Conservation (phyloP, 2,329 filamentous ascomycete genomes). For the Alternaria metachromatica region DNA sequence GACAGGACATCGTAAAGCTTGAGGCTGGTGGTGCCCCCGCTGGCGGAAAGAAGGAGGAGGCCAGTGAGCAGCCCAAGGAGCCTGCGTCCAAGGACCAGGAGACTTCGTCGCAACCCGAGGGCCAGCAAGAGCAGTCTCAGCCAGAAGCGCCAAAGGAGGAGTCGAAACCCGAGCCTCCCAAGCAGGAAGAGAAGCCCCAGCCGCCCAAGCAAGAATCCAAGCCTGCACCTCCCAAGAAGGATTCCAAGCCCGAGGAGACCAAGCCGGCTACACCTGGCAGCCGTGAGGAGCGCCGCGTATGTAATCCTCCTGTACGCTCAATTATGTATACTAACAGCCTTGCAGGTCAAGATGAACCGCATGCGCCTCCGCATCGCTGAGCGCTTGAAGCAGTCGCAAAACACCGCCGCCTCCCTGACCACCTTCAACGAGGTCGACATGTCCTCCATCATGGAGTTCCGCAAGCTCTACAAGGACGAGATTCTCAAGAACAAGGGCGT, state of each 20-base stretch:
- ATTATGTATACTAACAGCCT: slow-evolving; percentile 17
- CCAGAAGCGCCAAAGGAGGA: slow-evolving; percentile 48
- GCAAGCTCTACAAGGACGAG: slow-evolving; percentile 96
- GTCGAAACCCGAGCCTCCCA: slow-evolving; percentile 51
- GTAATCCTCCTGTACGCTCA: slow-evolving; percentile 45
- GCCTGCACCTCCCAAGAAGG: slow-evolving; percentile 36
- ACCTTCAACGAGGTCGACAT: slow-evolving; percentile 99
- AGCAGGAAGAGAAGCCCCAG: slow-evolving; percentile 48
- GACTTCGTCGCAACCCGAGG: slow-evolving; percentile 62
- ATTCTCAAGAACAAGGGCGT: slow-evolving; percentile 94
- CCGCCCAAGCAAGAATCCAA: slow-evolving; percentile 38
- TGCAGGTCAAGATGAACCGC: slow-evolving; percentile 98
- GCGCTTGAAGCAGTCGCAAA: slow-evolving; percentile 98
- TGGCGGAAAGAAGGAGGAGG: slow-evolving; percentile 63
- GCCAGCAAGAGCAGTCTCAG: slow-evolving; percentile 56
- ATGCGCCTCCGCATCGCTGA: slow-evolving; percentile 98
- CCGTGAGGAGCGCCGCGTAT: slow-evolving; percentile 86
- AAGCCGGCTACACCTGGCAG: slow-evolving; percentile 63
- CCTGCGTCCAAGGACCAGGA: slow-evolving; percentile 64
- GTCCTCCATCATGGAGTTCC: slow-evolving; percentile 96
- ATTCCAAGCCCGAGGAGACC: slow-evolving; percentile 42
- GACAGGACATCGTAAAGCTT: slow-evolving; percentile 86
- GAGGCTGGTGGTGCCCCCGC: slow-evolving; percentile 68
- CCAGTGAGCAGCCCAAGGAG: slow-evolving; percentile 65
- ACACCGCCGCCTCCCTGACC: slow-evolving; percentile 94